Conservation (phyloP, 78 protist species). For the Thecamonas trahens region DNA sequence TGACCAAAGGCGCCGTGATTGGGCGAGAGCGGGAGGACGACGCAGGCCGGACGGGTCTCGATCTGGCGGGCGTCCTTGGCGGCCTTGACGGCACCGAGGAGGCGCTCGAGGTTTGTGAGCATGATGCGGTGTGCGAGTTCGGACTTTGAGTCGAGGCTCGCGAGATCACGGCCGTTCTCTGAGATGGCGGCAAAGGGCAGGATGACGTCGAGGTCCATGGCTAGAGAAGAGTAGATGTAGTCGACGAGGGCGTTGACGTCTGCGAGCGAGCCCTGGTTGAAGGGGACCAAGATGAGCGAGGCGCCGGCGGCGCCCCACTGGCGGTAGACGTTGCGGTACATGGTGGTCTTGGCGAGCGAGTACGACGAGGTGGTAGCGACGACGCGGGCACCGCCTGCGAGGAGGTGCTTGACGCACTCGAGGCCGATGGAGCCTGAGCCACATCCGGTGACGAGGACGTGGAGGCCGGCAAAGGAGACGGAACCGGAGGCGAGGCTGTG, state of each 20-base stretch:
- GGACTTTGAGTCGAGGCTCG: constrained; percentile 23
- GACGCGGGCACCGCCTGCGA: constrained; percentile 36
- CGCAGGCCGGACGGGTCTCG: constrained; percentile 25
- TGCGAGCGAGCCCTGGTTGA: constrained; percentile 36
- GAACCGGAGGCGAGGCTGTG: not conserved
- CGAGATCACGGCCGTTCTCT: constrained; percentile 46
- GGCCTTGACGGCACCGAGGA: constrained; percentile 39
- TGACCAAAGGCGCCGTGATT: constrained; percentile 64
- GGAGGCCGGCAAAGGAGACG: not conserved
- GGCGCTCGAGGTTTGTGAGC: constrained; percentile 55
- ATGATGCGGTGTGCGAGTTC: constrained; percentile 61
- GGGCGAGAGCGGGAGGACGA: constrained; percentile 44
- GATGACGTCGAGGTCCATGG: constrained; percentile 37
- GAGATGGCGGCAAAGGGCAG: constrained; percentile 64
- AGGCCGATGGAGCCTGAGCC: constrained; percentile 49
- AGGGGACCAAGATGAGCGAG: constrained; percentile 36
- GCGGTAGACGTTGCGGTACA: constrained; percentile 32
- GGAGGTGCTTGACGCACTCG: constrained; percentile 7
- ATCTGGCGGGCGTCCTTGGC: constrained; percentile 4
- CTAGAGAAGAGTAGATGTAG: constrained; percentile 1
- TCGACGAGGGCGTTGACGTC: constrained; percentile 31
- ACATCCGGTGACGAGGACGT: constrained; percentile 52
- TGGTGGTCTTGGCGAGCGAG: constrained; percentile 3
- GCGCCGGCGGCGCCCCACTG: constrained; percentile 25
- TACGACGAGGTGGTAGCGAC: constrained; percentile 37